These are phyloP conservation scores for Gracilaria domingensis DNA, from an alignment of 23 red algal species.

Conservation along the genomic window DNA sequence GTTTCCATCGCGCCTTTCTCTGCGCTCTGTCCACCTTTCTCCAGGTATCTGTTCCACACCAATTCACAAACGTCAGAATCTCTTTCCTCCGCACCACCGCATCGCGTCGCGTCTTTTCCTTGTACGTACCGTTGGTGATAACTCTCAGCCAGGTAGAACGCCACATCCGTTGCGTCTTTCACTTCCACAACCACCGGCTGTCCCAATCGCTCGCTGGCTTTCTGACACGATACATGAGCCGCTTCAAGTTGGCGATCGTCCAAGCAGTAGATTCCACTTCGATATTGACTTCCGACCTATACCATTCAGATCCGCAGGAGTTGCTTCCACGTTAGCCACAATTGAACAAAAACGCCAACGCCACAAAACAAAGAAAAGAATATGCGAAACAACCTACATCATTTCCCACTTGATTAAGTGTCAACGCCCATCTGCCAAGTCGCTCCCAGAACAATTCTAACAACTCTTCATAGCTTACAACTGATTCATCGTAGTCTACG, in stretches of 20 bases:
- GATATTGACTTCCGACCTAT: constrained; percentile 75
- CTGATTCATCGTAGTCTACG: constrained; percentile 72
- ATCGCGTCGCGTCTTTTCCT: too few species aligned
- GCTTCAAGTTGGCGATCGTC: constrained; percentile 43
- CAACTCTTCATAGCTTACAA: constrained; percentile 59
- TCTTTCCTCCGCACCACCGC: background rate
- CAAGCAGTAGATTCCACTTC: constrained; percentile 71
- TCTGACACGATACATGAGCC: constrained; percentile 49
- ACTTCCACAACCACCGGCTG: constrained; percentile 55
- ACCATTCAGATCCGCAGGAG: too few species aligned
- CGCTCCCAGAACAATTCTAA: constrained; percentile 75
- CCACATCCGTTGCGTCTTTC: background rate
- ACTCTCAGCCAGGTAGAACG: constrained; percentile 67
- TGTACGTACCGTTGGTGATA: constrained; percentile 61
- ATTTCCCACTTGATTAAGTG: constrained; percentile 75
- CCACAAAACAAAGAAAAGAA: background rate
- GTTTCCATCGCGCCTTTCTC: constrained; percentile 56
- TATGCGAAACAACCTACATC: constrained; percentile 26
- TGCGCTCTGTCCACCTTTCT: constrained; percentile 80
- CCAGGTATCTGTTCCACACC: constrained; percentile 37
- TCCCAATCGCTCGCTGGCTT: constrained; percentile 33
- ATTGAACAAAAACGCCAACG: too few species aligned
- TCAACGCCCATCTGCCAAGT: constrained; percentile 57
- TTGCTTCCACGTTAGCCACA: background rate
- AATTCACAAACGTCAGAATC: too few species aligned